Conservation (phyloP, 2,329 filamentous ascomycete genomes). For the Curvularia eragrostidis region DNA sequence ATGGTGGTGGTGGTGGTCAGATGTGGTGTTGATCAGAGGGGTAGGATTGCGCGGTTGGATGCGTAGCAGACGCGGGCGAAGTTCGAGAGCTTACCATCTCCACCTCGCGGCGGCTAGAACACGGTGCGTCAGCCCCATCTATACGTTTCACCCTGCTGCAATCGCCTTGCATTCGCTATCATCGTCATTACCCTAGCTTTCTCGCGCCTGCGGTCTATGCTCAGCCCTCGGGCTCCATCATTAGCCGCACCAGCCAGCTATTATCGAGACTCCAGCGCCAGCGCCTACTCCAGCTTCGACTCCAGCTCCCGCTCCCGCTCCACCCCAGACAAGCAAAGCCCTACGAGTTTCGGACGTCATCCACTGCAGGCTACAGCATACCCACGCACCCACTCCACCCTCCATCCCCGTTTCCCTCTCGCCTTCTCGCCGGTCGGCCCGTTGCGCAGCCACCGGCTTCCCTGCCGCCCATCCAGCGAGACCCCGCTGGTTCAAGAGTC, state of each 20-base stretch:
- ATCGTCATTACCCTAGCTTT: neutral
- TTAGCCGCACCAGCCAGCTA: neutral
- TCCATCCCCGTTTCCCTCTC: conserved; percentile 6
- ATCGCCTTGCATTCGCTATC: conserved; percentile 15
- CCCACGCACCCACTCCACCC: neutral
- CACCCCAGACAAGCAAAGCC: conserved; percentile 12
- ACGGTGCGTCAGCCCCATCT: conserved; percentile 13
- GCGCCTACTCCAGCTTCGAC: neutral
- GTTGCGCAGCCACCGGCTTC: conserved; percentile 14
- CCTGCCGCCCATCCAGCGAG: conserved; percentile 18
- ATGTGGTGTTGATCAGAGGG: conserved; percentile 7
- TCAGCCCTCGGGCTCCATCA: neutral
- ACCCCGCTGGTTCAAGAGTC: conserved; percentile 35
- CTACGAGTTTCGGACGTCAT: conserved; percentile 18
- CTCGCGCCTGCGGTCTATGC: neutral
- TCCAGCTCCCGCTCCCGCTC: conserved; percentile 8
- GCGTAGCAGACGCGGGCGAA: conserved; percentile 3
- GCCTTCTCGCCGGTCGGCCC: conserved; percentile 16
- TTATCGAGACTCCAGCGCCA: too few species aligned
- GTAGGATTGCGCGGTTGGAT: conserved; percentile 9
- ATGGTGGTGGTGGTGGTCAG: conserved; percentile 40
- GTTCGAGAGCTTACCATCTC: conserved; percentile 12
- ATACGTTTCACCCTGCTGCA: conserved; percentile 9
- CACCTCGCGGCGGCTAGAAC: conserved; percentile 16
- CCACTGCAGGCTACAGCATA: conserved; percentile 12